These are phyloP conservation scores for Colletotrichum chrysophilum DNA, from an alignment of 2,329 filamentous ascomycete species.

Conservation along the genomic window DNA sequence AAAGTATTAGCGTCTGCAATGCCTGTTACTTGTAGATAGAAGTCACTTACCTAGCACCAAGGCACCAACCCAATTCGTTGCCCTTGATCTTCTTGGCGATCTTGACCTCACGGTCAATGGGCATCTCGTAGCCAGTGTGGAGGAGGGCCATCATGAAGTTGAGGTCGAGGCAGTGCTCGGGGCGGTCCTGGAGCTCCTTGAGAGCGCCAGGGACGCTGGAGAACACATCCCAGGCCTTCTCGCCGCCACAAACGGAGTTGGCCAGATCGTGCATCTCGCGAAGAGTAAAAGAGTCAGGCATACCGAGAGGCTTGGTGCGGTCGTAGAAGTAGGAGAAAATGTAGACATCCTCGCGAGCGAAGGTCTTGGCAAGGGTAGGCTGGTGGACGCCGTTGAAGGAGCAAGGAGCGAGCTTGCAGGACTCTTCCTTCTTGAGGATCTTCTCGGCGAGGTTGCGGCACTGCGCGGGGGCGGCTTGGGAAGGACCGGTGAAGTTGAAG, in stretches of 20 bases:
- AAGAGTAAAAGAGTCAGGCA: constrained; percentile 97
- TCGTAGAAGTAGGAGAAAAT: constrained; percentile 99
- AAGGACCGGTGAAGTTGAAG: constrained; percentile 88
- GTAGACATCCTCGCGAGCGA: constrained; percentile 88
- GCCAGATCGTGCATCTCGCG: constrained; percentile 88
- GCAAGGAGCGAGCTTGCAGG: constrained; percentile 86
- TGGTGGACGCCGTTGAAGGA: constrained; percentile 98
- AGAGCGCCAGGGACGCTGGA: constrained; percentile 76
- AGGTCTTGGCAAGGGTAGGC: constrained; percentile 90
- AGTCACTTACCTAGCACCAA: constrained; percentile 85
- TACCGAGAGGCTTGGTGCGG: constrained; percentile 89
- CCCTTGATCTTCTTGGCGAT: constrained; percentile 99
- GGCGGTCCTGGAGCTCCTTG: constrained; percentile 78
- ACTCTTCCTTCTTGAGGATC: constrained; percentile 85
- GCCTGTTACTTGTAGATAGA: neutral
- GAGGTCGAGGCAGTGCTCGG: constrained; percentile 92
- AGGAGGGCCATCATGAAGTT: constrained; percentile 95
- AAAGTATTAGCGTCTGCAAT: constrained; percentile 38
- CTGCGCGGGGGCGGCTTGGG: constrained; percentile 76
- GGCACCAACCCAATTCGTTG: constrained; percentile 96
- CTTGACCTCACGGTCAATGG: constrained; percentile 92
- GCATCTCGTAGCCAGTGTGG: constrained; percentile 98
- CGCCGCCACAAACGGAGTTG: constrained; percentile 82
- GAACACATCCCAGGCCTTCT: constrained; percentile 81
- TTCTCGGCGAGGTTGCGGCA: constrained; percentile 91